Percentiles rank a stretch among this genome's conserved stretches.
Evolutionary conservation across 164 flowering plant genomes (phyloP).

Genomic region (Aristolochia contorta): DNA sequence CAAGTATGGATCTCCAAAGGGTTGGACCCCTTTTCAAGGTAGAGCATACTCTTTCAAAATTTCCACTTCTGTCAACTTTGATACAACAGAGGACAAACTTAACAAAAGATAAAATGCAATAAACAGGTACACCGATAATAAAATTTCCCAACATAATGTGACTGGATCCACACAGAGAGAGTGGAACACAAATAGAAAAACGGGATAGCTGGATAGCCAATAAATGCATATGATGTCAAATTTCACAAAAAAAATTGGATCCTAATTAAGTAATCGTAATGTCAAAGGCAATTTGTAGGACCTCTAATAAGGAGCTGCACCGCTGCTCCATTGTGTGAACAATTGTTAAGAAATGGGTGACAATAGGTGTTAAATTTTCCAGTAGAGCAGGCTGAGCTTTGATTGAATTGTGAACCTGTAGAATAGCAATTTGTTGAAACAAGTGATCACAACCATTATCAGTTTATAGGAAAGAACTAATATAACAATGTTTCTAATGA

Average conservation of each 20-base stretch:
- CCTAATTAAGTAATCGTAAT: not conserved
- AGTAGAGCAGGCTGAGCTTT: slow-evolving; percentile 64
- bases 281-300: slow-evolving; percentile 11
- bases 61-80: too few species aligned
- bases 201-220: too few species aligned
- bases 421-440: not conserved
- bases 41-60: too few species aligned
- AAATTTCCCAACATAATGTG: too few species aligned
- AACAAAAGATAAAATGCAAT: too few species aligned
- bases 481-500: not conserved
- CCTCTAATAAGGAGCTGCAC: slow-evolving; percentile 81
- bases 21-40: too few species aligned
- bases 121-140: too few species aligned
- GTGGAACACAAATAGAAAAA: too few species aligned
- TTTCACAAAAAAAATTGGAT: not conserved
- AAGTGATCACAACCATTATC: not conserved
- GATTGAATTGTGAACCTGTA: slow-evolving; percentile 71
- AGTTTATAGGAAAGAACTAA: not conserved
- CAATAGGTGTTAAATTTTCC: slow-evolving; percentile 36
- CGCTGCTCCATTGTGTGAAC: slow-evolving; percentile 74
- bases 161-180: too few species aligned
- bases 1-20: too few species aligned
- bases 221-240: not conserved
- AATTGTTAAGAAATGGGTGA: slow-evolving; percentile 63
- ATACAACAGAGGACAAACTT: too few species aligned